These are phyloP conservation scores for Tolypocladium pustulatum DNA, from an alignment of 2,329 filamentous ascomycete genomes.

Conservation along the genomic window DNA sequence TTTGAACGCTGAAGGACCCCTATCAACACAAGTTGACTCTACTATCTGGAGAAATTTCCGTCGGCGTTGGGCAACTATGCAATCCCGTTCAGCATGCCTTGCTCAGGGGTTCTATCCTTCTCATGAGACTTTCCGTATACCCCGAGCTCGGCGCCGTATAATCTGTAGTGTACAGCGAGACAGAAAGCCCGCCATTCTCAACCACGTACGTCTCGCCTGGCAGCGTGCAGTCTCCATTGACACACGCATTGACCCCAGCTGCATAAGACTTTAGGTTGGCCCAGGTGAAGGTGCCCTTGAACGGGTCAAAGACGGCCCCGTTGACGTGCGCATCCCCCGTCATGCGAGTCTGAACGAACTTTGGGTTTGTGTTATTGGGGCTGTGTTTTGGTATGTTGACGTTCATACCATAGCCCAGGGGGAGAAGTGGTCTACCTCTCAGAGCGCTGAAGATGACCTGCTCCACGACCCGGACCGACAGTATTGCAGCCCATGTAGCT, in stretches of 20 bases:
- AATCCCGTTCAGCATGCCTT: neutral
- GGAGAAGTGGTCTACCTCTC: neutral
- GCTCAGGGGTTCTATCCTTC: neutral
- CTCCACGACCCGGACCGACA: neutral
- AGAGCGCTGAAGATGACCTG: neutral
- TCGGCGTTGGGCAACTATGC: too few species aligned
- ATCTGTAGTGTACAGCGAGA: neutral
- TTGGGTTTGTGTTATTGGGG: neutral
- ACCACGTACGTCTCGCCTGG: neutral
- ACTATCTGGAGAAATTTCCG: too few species aligned
- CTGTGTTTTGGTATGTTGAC: neutral
- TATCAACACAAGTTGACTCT: too few species aligned
- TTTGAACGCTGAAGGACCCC: too few species aligned
- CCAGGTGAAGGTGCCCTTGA: neutral
- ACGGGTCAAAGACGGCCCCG: neutral
- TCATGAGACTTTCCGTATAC: neutral
- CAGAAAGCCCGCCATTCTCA: neutral
- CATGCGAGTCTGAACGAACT: neutral
- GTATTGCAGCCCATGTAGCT: neutral
- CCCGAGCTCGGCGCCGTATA: neutral
- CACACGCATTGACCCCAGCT: neutral
- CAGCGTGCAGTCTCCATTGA: neutral
- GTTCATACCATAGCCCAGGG: neutral
- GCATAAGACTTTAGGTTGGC: neutral
- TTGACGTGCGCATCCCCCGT: neutral